Conservation (phyloP, 805 yeast genomes). For the Kuraishia cidri region DNA sequence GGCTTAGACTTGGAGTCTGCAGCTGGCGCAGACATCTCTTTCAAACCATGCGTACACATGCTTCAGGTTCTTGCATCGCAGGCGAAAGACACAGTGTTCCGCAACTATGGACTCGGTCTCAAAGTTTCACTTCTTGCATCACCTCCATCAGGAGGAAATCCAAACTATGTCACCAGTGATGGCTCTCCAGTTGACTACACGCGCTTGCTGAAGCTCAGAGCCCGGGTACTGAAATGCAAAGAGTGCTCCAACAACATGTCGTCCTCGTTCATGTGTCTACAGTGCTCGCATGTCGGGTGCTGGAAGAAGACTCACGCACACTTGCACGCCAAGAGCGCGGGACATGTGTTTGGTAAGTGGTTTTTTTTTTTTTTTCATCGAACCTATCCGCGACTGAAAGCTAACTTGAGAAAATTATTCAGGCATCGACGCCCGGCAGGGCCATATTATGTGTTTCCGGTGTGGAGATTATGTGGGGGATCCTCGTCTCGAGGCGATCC, state of each 20-base stretch:
- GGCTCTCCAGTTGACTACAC: slow-evolving; percentile 27
- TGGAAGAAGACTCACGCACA: slow-evolving; percentile 37
- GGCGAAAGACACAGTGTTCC: slow-evolving; percentile 38
- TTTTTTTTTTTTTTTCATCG: slow-evolving; percentile 21
- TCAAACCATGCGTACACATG: slow-evolving; percentile 42
- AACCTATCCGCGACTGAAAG: too few relatives aligned
- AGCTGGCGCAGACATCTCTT: too few relatives aligned
- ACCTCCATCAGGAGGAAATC: slow-evolving; percentile 7
- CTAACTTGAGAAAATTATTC: slow-evolving; percentile 16
- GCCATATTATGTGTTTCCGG: slow-evolving; percentile 68
- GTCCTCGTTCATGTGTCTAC: slow-evolving; percentile 55
- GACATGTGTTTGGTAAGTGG: slow-evolving; percentile 45
- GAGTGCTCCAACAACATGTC: slow-evolving; percentile 34
- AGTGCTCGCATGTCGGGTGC: slow-evolving; percentile 75
- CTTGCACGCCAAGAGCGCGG: slow-evolving; percentile 33
- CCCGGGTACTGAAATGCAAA: slow-evolving; percentile 38
- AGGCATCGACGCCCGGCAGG: slow-evolving; percentile 55
- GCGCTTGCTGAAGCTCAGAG: slow-evolving; percentile 29
- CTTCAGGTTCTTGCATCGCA: slow-evolving; percentile 35
- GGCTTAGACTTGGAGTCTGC: too few relatives aligned
- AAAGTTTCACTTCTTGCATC: slow-evolving; percentile 27
- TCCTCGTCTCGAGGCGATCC: slow-evolving; percentile 41
- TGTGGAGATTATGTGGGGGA: slow-evolving; percentile 71
- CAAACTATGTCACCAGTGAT: slow-evolving; percentile 19
- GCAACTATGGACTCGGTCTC: slow-evolving; percentile 43